Conservation (phyloP, 345 rosid genomes). For the Salix brachista region DNA sequence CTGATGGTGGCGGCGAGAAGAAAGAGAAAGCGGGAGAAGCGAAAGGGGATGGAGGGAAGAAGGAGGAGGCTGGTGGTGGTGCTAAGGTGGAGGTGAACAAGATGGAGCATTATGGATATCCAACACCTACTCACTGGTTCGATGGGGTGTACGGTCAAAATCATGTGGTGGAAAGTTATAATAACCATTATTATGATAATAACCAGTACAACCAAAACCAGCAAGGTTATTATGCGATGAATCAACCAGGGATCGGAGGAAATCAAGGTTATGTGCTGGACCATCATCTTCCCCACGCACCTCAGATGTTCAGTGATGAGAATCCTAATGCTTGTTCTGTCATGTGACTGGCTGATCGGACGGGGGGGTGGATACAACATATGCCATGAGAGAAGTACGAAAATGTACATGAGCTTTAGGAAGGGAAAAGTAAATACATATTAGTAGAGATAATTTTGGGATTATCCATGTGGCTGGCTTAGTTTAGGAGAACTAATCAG, state of each 20-base stretch:
- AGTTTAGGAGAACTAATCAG: not conserved
- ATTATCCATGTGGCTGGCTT: not conserved
- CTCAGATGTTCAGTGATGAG: constrained; percentile 90
- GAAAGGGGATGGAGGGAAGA: constrained; percentile 11
- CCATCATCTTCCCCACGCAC: constrained; percentile 30
- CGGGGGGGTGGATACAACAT: not conserved
- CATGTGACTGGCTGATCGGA: constrained; percentile 40
- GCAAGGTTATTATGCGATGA: constrained; percentile 14
- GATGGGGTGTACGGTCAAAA: constrained; percentile 36
- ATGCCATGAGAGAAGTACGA: not conserved
- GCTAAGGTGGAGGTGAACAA: constrained; percentile 31
- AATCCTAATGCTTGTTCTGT: constrained; percentile 79
- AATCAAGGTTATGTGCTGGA: constrained; percentile 19
- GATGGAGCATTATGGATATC: constrained; percentile 29
- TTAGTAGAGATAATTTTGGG: constrained; percentile 21
- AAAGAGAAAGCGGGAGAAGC: constrained; percentile 35
- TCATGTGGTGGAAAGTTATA: constrained; percentile 29
- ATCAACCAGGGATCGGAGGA: not conserved
- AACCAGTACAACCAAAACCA: constrained; percentile 4
- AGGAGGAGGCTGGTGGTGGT: constrained; percentile 9
- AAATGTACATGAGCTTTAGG: constrained; percentile 11
- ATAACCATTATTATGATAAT: constrained; percentile 7
- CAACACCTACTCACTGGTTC: constrained; percentile 38
- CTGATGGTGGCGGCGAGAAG: constrained; percentile 22
- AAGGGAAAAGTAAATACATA: constrained; percentile 24